Conservation (phyloP, 106 monocot genomes). For the Vanilla planifolia region DNA sequence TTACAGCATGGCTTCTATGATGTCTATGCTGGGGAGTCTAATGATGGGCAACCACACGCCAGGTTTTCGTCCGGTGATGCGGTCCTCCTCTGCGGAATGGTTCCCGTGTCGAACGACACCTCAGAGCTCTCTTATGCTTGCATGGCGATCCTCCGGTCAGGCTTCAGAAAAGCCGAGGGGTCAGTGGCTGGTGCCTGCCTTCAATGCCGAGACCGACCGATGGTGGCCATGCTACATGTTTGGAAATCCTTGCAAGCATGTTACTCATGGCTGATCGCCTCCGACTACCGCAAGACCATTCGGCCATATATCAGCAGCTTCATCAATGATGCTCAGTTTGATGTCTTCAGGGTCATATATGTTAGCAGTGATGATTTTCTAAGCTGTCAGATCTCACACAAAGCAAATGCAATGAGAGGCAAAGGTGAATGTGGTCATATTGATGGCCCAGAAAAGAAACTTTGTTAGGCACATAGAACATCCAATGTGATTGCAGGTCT, state of each 20-base stretch:
- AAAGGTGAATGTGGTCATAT: too few species aligned
- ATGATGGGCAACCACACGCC: constrained; percentile 9
- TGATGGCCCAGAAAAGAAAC: too few species aligned
- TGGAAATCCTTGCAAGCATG: constrained; percentile 28
- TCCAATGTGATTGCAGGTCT: too few species aligned
- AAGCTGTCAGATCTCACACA: background rate
- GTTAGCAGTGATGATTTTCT: constrained; percentile 22
- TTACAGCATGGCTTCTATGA: constrained; percentile 28
- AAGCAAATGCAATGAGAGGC: too few species aligned
- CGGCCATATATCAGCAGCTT: constrained; percentile 10
- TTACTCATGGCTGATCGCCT: constrained; percentile 23
- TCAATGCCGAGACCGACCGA: constrained; percentile 7
- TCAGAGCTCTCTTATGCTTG: constrained; percentile 24
- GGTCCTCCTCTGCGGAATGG: constrained; percentile 7
- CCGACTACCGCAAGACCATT: constrained; percentile 7
- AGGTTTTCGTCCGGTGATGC: constrained; percentile 15
- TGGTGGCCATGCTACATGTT: constrained; percentile 17
- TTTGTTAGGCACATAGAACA: too few species aligned
- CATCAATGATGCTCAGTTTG: constrained; percentile 9
- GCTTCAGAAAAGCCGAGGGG: constrained; percentile 6
- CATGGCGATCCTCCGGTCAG: constrained; percentile 20
- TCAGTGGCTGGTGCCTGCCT: constrained; percentile 8
- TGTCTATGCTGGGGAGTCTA: constrained; percentile 14
- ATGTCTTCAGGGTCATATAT: constrained; percentile 24
- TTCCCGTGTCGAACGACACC: background rate